Evolutionary conservation across 2,329 filamentous ascomycete genomes (phyloP).

Genomic region (Claviceps pazoutovae): DNA sequence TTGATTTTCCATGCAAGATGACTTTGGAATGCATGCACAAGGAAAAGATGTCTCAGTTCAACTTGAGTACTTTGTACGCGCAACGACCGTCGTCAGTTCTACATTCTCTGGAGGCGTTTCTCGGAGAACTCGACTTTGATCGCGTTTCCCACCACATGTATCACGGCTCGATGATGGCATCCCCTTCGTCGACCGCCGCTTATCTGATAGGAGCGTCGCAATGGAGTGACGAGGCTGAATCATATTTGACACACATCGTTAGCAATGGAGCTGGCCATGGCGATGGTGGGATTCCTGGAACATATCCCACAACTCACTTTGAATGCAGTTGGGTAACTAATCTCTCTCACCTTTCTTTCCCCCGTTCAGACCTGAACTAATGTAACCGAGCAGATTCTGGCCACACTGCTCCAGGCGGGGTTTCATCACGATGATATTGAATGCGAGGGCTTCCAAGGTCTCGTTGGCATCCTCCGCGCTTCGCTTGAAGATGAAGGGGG

Average conservation of each 20-base stretch:
- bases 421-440: slow-evolving; percentile 3
- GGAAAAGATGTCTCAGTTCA: slow-evolving; percentile 1
- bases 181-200: slow-evolving; percentile 10
- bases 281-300: slow-evolving; percentile 6
- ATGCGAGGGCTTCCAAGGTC: not conserved
- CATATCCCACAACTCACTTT: slow-evolving; percentile 7
- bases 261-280: not conserved
- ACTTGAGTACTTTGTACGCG: not conserved
- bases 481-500: slow-evolving; percentile 3
- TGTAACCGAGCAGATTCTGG: not conserved
- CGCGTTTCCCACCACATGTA: slow-evolving; percentile 4
- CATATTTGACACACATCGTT: slow-evolving; percentile 7
- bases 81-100: not conserved
- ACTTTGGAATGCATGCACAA: slow-evolving; percentile 1
- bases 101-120: slow-evolving; percentile 10
- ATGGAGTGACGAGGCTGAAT: slow-evolving; percentile 9
- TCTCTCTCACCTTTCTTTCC: not conserved
- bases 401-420: slow-evolving; percentile 3
- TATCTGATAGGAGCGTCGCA: slow-evolving; percentile 8
- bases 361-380: not conserved
- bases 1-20: slow-evolving; percentile 2
- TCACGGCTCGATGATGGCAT: slow-evolving; percentile 10
- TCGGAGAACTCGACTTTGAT: slow-evolving; percentile 9
- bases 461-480: not conserved
- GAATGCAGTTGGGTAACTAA: slow-evolving; percentile 3